Evolutionary conservation across 2,329 filamentous ascomycete species (phyloP).

Genomic region (Colletotrichum noveboracense): DNA sequence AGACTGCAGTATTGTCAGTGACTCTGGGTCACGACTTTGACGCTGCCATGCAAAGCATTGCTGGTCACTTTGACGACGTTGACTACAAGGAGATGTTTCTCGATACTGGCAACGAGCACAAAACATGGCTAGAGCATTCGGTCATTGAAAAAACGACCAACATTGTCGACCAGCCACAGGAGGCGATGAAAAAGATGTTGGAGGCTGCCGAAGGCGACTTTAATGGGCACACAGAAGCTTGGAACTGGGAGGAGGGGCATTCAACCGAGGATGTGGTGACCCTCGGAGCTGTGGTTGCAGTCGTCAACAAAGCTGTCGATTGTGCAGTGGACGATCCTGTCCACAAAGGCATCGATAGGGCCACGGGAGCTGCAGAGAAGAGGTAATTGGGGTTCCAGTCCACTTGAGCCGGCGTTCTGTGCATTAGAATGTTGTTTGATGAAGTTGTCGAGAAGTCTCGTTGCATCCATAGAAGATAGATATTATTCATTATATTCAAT

Average conservation of each 20-base stretch:
- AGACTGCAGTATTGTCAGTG: not conserved
- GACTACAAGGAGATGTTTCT: not conserved
- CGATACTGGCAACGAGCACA: not conserved
- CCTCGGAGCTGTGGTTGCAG: not conserved
- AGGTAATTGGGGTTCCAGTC: not conserved
- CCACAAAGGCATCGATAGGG: not conserved
- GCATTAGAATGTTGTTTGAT: too few species aligned
- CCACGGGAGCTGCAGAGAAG: not conserved
- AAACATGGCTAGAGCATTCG: not conserved
- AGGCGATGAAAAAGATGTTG: not conserved
- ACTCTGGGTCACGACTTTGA: not conserved
- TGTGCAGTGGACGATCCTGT: not conserved
- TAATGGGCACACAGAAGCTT: not conserved
- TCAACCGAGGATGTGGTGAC: not conserved
- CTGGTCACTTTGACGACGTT: not conserved
- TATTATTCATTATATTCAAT: too few species aligned
- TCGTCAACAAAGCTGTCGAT: not conserved
- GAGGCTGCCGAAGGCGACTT: not conserved
- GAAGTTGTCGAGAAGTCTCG: fast-evolving
- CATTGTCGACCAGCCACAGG: not conserved
- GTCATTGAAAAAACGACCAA: not conserved
- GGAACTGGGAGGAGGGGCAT: not conserved
- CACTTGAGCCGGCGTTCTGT: too few species aligned
- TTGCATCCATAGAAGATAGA: too few species aligned
- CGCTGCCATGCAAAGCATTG: not conserved